A percentile compares a stretch with the other conserved stretches of the same genome.
Conservation (phyloP, 495 filamentous ascomycete species). For the Aspergillus mulundensis region DNA sequence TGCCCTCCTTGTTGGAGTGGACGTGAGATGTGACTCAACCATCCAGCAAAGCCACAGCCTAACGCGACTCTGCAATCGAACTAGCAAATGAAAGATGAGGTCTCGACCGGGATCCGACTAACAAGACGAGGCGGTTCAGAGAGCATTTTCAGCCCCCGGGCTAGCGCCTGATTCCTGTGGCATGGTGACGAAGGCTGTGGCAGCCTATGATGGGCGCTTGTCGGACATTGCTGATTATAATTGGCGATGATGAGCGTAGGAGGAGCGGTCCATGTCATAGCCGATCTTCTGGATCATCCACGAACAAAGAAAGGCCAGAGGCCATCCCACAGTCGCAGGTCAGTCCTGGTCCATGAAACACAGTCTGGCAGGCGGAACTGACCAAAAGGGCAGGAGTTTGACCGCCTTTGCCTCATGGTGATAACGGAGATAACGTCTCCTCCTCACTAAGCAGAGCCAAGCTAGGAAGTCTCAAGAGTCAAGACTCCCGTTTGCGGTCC, state of each 20-base stretch:
- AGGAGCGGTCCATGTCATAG: not conserved
- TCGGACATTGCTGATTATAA: not conserved
- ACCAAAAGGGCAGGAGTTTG: not conserved
- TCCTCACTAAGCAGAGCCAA: not conserved
- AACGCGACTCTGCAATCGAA: slow-evolving; percentile 2
- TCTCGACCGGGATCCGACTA: not conserved
- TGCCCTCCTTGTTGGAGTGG: slow-evolving; percentile 6
- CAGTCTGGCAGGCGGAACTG: not conserved
- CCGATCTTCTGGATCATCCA: not conserved
- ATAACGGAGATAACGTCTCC: slow-evolving; percentile 18
- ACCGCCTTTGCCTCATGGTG: slow-evolving; percentile 8
- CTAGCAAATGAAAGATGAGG: slow-evolving; percentile 1
- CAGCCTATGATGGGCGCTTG: not conserved
- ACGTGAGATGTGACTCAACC: slow-evolving; percentile 4
- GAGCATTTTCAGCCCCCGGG: slow-evolving; percentile 6
- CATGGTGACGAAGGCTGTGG: slow-evolving; percentile 1
- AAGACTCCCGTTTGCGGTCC: not conserved
- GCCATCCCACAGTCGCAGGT: not conserved
- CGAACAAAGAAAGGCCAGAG: not conserved
- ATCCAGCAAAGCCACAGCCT: slow-evolving; percentile 11
- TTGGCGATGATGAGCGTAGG: not conserved
- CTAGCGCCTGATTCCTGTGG: not conserved
- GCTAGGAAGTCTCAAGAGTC: not conserved
- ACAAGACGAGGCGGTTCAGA: not conserved
- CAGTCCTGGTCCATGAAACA: not conserved